These are phyloP conservation scores for Lentinula boryana DNA, from an alignment of 768 basidiomycete genomes.

Conservation along the genomic window DNA sequence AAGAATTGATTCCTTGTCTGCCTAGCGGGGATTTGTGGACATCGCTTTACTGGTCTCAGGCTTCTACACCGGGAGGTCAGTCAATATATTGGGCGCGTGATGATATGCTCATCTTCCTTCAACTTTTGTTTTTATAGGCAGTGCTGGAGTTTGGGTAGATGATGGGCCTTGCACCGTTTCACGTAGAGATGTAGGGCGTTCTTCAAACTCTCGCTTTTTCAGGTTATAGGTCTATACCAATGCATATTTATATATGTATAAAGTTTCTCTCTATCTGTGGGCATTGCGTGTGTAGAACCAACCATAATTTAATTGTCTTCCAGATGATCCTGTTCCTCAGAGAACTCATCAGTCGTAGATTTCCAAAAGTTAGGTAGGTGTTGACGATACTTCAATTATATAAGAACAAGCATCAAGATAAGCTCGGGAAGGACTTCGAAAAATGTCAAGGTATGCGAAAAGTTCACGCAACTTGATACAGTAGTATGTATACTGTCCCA, in stretches of 20 bases:
- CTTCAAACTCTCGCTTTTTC: not conserved
- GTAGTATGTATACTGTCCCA: no score
- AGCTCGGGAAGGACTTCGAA: no score
- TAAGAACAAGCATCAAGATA: no score
- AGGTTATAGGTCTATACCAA: not conserved
- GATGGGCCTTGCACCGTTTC: not conserved
- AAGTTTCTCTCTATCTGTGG: no score
- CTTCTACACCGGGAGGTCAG: slow-evolving; percentile 3
- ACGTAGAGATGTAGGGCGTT: not conserved
- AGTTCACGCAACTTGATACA: no score
- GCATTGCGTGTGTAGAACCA: no score
- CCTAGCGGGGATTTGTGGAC: not conserved
- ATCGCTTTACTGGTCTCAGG: not conserved
- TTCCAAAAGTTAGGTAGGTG: no score
- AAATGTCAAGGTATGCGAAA: no score
- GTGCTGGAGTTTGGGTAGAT: slow-evolving; percentile 1
- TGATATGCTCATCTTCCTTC: not conserved
- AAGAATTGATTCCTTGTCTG: not conserved
- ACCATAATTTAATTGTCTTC: no score
- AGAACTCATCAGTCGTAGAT: no score
- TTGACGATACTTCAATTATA: no score
- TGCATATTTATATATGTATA: not conserved
- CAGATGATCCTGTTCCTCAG: no score
- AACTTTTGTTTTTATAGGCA: not conserved
- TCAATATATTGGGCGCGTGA: not conserved